Conservation (phyloP, 164 flowering plant species). For the Annona squamosa region DNA sequence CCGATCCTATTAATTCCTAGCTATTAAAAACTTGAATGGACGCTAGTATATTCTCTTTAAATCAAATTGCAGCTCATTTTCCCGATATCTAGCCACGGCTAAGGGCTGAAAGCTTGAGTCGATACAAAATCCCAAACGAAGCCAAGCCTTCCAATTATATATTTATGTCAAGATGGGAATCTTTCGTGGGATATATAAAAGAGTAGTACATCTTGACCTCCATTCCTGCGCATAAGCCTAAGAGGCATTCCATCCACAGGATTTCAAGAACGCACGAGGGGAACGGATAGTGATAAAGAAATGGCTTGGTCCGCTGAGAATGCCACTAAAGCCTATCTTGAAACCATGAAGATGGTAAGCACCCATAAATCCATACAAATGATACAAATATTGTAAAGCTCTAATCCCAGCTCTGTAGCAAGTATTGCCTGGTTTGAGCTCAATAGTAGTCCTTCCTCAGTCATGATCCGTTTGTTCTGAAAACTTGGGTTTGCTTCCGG, state of each 20-base stretch:
- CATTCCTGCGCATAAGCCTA: background rate
- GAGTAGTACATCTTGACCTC: background rate
- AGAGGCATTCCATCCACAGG: conserved; percentile 6
- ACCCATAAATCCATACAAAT: background rate
- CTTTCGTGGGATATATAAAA: background rate
- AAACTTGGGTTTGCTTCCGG: background rate
- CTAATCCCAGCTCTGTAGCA: too few relatives aligned
- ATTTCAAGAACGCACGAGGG: conserved; percentile 3
- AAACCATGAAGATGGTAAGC: conserved; percentile 72
- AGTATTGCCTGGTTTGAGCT: background rate
- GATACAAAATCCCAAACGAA: too few relatives aligned
- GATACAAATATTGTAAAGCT: background rate
- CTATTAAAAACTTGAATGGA: too few relatives aligned
- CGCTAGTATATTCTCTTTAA: too few relatives aligned
- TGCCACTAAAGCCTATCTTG: conserved; percentile 83
- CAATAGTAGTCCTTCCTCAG: background rate
- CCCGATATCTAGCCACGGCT: too few relatives aligned
- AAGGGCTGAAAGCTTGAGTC: too few relatives aligned
- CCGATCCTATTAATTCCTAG: too few relatives aligned
- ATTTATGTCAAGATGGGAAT: too few relatives aligned
- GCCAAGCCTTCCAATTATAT: too few relatives aligned
- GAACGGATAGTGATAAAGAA: conserved; percentile 14
- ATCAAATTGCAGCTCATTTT: too few relatives aligned
- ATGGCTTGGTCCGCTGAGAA: conserved; percentile 93
- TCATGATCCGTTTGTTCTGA: background rate